Evolutionary conservation across 768 basidiomycete genomes (phyloP).

Genomic region (Podaxis sp.): DNA sequence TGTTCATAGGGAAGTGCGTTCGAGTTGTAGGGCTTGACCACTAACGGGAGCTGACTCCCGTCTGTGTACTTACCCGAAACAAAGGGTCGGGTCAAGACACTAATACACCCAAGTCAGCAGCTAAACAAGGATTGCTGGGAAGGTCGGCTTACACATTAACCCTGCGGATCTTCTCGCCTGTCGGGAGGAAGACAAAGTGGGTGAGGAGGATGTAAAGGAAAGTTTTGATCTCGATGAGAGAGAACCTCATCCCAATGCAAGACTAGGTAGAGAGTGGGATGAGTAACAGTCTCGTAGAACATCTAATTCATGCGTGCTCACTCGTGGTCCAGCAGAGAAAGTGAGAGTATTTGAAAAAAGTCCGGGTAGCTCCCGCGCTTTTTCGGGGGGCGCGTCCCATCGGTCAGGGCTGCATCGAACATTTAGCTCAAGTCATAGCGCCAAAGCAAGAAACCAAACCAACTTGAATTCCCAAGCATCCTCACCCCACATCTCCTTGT

Average conservation of each 20-base stretch:
- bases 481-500: conserved; percentile 76
- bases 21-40: conserved; percentile 39
- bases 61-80: conserved; percentile 49
- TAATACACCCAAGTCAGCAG: conserved; percentile 21
- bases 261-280: conserved; percentile 52
- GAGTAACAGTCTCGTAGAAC: not conserved
- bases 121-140: not conserved
- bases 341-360: conserved; percentile 69
- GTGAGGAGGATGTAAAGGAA: conserved; percentile 71
- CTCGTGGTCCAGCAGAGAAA: conserved; percentile 82
- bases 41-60: conserved; percentile 64
- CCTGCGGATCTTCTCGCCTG: conserved; percentile 52
- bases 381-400: conserved; percentile 76
- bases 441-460: conserved; percentile 19
- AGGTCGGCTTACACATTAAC: conserved; percentile 57
- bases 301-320: conserved; percentile 36
- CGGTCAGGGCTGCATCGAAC: conserved; percentile 62
- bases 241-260: conserved; percentile 81
- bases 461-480: conserved; percentile 84
- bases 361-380: conserved; percentile 66
- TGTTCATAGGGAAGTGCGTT: not conserved
- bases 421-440: not conserved
- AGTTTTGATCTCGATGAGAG: conserved; percentile 80
- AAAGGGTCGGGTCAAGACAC: conserved; percentile 68
- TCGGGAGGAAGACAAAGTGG: conserved; percentile 59